Conservation (phyloP, 1,284 basidiomycete genomes). For the Chalciporus sp. region DNA sequence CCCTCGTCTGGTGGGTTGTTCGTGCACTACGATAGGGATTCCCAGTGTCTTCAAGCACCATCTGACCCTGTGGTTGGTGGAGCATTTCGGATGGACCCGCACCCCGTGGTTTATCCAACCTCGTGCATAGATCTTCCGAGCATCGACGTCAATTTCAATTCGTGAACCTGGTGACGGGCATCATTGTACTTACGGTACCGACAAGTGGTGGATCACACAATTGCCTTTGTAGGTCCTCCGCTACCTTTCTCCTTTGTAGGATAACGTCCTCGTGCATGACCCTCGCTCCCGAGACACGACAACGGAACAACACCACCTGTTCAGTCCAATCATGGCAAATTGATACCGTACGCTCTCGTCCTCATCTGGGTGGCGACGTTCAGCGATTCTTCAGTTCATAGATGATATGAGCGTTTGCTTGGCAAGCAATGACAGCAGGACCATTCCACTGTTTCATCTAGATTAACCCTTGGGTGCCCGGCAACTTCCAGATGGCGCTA, state of each 20-base stretch:
- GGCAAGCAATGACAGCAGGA: slow-evolving; percentile 5
- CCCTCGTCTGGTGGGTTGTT: neutral
- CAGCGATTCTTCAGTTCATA: slow-evolving; percentile 1
- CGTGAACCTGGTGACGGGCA: slow-evolving; percentile 24
- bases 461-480: neutral
- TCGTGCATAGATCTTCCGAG: slow-evolving; percentile 20
- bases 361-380: neutral
- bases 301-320: slow-evolving; percentile 26
- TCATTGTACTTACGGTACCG: slow-evolving; percentile 36
- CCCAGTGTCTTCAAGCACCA: neutral
- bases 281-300: slow-evolving; percentile 29
- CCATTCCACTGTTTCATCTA: neutral
- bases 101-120: slow-evolving; percentile 6
- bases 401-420: slow-evolving; percentile 12
- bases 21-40: neutral
- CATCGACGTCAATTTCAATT: slow-evolving; percentile 25
- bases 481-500: neutral
- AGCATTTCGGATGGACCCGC: neutral
- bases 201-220: slow-evolving; percentile 28
- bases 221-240: slow-evolving; percentile 25
- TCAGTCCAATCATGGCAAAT: slow-evolving; percentile 25
- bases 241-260: slow-evolving; percentile 19
- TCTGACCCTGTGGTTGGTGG: neutral
- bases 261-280: slow-evolving; percentile 23
- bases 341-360: slow-evolving; percentile 8